A percentile compares a stretch with the other conserved stretches of the same genome.
Conservation (phyloP, 768 basidiomycete genomes). For the Mycena metata region DNA sequence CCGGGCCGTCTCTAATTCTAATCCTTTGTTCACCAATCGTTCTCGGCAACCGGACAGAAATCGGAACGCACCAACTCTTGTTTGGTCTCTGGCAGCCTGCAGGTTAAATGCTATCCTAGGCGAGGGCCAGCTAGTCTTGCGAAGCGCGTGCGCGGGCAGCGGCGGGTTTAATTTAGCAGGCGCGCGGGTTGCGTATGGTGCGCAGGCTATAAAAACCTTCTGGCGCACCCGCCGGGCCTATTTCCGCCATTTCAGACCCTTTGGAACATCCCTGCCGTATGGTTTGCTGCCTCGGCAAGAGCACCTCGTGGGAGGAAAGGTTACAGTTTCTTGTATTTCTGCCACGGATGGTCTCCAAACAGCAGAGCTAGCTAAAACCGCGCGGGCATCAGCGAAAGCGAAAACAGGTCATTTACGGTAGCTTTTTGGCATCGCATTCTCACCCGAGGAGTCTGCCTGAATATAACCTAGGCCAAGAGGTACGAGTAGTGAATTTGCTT, state of each 20-base stretch:
- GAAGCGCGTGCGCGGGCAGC: too few relatives aligned
- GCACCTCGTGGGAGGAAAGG: not conserved
- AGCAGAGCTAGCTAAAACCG: slow-evolving; percentile 8
- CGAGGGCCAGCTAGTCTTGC: too few relatives aligned
- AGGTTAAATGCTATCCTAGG: too few relatives aligned
- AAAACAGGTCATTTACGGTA: slow-evolving; percentile 22
- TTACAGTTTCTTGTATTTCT: too few relatives aligned
- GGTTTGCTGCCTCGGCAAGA: too few relatives aligned
- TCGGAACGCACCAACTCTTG: too few relatives aligned
- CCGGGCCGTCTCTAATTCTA: too few relatives aligned
- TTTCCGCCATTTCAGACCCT: too few relatives aligned
- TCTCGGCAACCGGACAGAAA: too few relatives aligned
- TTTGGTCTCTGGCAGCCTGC: too few relatives aligned
- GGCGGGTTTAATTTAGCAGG: too few relatives aligned
- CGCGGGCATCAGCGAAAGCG: slow-evolving; percentile 14
- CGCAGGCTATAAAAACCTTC: not conserved
- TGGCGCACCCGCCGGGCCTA: not conserved
- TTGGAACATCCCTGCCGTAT: not conserved
- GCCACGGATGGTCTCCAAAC: not conserved
- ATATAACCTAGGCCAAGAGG: slow-evolving; percentile 1
- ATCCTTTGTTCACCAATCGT: too few relatives aligned
- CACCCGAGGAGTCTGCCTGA: slow-evolving; percentile 28
- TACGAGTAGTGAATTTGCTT: slow-evolving; percentile 2
- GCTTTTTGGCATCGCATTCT: slow-evolving; percentile 29
- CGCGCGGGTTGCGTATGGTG: not conserved